Evolutionary conservation across 2,329 filamentous ascomycete species (phyloP).

Genomic region (Nemania serpens): DNA sequence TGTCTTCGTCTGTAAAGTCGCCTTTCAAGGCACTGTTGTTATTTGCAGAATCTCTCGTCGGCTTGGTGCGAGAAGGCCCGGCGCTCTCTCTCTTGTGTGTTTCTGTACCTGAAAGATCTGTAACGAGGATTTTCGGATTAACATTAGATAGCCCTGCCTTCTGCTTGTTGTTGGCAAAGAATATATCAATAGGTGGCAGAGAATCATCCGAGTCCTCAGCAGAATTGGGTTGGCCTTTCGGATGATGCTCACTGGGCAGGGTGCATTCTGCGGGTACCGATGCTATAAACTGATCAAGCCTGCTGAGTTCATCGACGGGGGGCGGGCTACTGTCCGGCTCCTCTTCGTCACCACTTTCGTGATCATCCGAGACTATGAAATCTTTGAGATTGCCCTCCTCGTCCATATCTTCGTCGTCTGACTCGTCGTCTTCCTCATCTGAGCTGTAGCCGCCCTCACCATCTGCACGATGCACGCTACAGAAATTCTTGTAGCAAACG

Average conservation of each 20-base stretch:
- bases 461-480: conserved; percentile 28
- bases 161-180: conserved; percentile 11
- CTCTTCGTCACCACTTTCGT: conserved; percentile 21
- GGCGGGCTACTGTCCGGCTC: not conserved
- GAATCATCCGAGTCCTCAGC: conserved; percentile 20
- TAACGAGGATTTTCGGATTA: not conserved
- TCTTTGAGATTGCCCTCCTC: conserved; percentile 31
- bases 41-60: not conserved
- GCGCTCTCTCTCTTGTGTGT: no score
- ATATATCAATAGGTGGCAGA: conserved; percentile 16
- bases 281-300: not conserved
- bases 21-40: not conserved
- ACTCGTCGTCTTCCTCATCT: conserved; percentile 23
- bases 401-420: conserved; percentile 27
- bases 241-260: not conserved
- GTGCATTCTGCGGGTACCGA: not conserved
- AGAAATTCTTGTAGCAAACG: conserved; percentile 35
- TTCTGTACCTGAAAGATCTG: no score
- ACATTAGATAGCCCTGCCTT: not conserved
- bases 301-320: conserved; percentile 2
- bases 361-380: conserved; percentile 31
- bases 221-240: not conserved
- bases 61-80: not conserved
- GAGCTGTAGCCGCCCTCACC: conserved; percentile 8
- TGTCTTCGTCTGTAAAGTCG: not conserved